Conservation (phyloP, 1,284 basidiomycete genomes). For the Malassezia arunalokei region DNA sequence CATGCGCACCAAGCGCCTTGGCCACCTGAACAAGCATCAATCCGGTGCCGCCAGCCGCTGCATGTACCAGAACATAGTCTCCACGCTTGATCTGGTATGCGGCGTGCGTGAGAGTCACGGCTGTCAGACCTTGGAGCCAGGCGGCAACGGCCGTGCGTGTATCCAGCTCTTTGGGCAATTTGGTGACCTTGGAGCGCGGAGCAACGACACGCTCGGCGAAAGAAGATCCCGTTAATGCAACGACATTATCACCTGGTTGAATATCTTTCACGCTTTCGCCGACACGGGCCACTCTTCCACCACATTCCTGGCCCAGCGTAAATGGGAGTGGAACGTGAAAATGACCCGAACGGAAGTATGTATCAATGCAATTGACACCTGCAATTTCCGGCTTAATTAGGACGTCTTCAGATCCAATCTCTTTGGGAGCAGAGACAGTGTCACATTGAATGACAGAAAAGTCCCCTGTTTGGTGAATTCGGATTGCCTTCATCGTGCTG, state of each 20-base stretch:
- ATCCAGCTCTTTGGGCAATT: constrained; percentile 52
- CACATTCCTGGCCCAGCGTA: constrained; percentile 63
- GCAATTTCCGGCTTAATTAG: constrained; percentile 60
- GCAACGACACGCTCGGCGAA: constrained; percentile 67
- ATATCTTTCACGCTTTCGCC: constrained; percentile 44
- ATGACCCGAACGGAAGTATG: constrained; percentile 49
- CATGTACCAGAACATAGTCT: constrained; percentile 63
- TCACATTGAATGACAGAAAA: constrained; percentile 65
- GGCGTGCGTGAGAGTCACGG: constrained; percentile 66
- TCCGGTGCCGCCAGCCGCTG: constrained; percentile 67
- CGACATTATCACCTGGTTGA: constrained; percentile 56
- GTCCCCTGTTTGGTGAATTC: constrained; percentile 55
- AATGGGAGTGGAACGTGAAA: constrained; percentile 57
- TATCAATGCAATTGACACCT: constrained; percentile 56
- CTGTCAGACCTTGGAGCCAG: constrained; percentile 67
- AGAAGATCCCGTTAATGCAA: constrained; percentile 51
- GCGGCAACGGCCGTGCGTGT: constrained; percentile 59
- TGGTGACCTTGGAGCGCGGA: constrained; percentile 56
- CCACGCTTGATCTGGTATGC: constrained; percentile 63
- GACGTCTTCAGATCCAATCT: constrained; percentile 57
- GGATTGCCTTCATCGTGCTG: constrained; percentile 49
- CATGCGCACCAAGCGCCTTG: constrained; percentile 59
- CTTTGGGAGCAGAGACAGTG: constrained; percentile 54
- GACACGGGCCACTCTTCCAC: constrained; percentile 63
- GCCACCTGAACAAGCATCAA: constrained; percentile 51